Evolutionary conservation across 2,329 filamentous ascomycete species (phyloP).

Genomic region (Aspergillus ruber): DNA sequence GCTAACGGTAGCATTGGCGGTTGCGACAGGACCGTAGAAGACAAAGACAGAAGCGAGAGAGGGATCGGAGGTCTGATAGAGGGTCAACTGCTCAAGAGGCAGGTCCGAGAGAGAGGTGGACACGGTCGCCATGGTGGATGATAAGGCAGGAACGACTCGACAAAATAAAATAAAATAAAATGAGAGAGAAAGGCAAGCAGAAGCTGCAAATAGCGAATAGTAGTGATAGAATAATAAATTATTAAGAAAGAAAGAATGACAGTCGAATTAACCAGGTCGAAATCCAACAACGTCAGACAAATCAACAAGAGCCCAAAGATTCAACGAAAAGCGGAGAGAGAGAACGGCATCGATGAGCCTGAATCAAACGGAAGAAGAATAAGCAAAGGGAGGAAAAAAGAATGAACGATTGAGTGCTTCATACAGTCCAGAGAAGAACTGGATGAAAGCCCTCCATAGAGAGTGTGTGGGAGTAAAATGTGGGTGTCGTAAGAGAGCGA

Average conservation of each 20-base stretch:
- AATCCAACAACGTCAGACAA: not conserved
- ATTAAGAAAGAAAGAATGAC: constrained; percentile 5
- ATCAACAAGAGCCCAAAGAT: constrained; percentile 3
- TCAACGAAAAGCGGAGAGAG: constrained; percentile 4
- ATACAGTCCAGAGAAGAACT: constrained; percentile 12
- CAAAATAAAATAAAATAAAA: constrained; percentile 4
- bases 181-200: constrained; percentile 2
- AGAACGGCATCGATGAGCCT: not conserved
- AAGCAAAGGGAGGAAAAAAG: constrained; percentile 7
- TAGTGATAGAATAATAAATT: constrained; percentile 1
- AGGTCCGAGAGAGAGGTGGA: constrained; percentile 68
- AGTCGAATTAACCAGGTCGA: not conserved
- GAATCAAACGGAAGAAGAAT: not conserved
- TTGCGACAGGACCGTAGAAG: constrained; percentile 88
- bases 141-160: constrained; percentile 4
- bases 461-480: constrained; percentile 6
- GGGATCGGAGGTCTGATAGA: constrained; percentile 85
- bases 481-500: constrained; percentile 2
- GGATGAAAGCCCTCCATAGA: constrained; percentile 17
- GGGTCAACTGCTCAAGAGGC: constrained; percentile 71
- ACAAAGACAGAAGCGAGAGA: constrained; percentile 73
- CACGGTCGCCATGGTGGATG: constrained; percentile 69
- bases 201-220: constrained; percentile 1
- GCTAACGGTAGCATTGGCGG: constrained; percentile 76
- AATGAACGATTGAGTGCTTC: constrained; percentile 9